Base-by-base conservation (phyloP, 345 rosid genomes). In the Lepidium didymum region DNA sequence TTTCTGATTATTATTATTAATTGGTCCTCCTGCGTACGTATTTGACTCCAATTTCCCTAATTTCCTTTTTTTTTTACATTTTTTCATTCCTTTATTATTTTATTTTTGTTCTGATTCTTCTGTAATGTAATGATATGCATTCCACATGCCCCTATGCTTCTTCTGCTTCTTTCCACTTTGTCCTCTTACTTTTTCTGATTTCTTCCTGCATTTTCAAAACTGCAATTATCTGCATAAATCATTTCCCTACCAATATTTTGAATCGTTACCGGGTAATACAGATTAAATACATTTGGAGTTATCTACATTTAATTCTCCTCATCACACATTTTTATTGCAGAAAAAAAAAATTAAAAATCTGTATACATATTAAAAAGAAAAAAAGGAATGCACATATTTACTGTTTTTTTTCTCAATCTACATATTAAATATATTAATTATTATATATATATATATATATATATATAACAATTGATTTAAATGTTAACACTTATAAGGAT, bases 141-240 rank as follows among this genome's bases (percentile, higher is more conserved):
- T 58, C 59, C 72, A 66, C 62, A 73, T 73, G 50, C 67, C 67
- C 53, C 77, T 58, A 52, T 65, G 59, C 49, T 66, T 51, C 56
- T 66, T 51, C 71, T 73, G 53, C 16, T 66, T 66, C 55, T 59
- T 59, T 66, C 50, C 43, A 67, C 51, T 74, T 74, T 74, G 68
- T 74, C 63, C 42, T 53, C 47, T 60, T 67, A 52, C 62, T 60
- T 67, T 47, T 72, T 67, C 68, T 67, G 77, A 61, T 25, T 29
- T 51, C 54, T 35, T 51, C n/a, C 73, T 59, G 45, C 68, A 52
- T 27, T 4, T 37, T 53, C 50, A 45, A 43, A 74, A 59, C 68
- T 67, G 59, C 44, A 53, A 57, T 27, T 27, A 43, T n/a, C n/a
- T n/a, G n/a, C n/a, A 19, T 19, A 67, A 60, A 67, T 60, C 57